Percentiles rank a stretch among this genome's conserved stretches.
phyloP scores from a whole-genome alignment of 2,329 filamentous ascomycete species.

The Penicillium sp. region DNA sequence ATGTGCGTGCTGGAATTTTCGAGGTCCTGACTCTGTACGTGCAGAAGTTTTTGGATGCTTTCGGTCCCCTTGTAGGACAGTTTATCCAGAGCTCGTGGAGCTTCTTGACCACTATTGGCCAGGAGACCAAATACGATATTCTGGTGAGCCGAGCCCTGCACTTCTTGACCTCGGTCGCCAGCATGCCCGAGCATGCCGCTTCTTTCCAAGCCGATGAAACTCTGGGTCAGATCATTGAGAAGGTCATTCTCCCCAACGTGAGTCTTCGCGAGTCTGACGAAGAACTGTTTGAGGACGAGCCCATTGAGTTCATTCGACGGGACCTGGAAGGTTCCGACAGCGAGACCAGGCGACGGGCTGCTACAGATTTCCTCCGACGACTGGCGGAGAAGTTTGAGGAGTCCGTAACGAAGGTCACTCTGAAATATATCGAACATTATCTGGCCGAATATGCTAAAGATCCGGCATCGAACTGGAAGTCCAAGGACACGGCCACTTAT shows the following conservation, averaged over 20 bases:
- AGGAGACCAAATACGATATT: conserved; percentile 88
- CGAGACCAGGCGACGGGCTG: conserved; percentile 83
- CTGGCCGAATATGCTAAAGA: conserved; percentile 67
- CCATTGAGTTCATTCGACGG: conserved; percentile 93
- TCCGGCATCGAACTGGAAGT: conserved; percentile 73
- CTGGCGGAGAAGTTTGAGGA: conserved; percentile 84
- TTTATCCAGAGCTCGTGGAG: conserved; percentile 92
- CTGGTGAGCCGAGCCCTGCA: conserved; percentile 91
- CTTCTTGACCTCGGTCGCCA: conserved; percentile 85
- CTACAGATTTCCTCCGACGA: conserved; percentile 87
- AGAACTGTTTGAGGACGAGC: conserved; percentile 96
- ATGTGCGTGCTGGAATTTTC: conserved; percentile 88
- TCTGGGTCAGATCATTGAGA: conserved; percentile 83
- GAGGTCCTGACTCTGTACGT: conserved; percentile 85
- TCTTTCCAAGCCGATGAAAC: conserved; percentile 79
- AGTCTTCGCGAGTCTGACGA: conserved; percentile 87
- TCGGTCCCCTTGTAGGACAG: conserved; percentile 69
- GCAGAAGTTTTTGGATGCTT: conserved; percentile 92
- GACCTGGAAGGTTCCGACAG: conserved; percentile 95
- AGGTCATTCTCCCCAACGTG: conserved; percentile 91
- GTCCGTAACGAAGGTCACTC: conserved; percentile 79
- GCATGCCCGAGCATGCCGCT: conserved; percentile 68
- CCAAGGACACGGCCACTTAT: conserved; percentile 97
- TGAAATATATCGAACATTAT: conserved; percentile 80
- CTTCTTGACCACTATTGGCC: conserved; percentile 76